phyloP scores from a whole-genome alignment of 345 rosid species.

The Syzygium grande region DNA sequence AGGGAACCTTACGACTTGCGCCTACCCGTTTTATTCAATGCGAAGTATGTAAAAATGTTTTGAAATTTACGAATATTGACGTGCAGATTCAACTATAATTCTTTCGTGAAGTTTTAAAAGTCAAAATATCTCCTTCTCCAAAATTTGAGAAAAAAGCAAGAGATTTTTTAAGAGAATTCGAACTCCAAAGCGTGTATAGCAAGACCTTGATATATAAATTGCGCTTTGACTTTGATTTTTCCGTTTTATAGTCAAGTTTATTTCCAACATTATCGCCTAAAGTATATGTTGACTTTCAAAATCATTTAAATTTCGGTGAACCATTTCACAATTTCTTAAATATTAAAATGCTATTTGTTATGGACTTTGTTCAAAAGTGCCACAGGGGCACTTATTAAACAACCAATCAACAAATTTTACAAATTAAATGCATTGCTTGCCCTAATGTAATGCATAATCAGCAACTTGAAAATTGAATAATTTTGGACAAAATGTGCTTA shows the following conservation, averaged over 20 bases:
- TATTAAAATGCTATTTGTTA: background rate
- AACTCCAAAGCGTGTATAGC: background rate
- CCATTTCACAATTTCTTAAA: background rate
- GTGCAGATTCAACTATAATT: background rate
- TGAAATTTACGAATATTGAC: background rate
- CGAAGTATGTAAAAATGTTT: background rate
- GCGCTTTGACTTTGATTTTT: background rate
- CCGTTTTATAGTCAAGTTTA: background rate
- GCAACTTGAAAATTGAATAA: background rate
- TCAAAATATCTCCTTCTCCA: background rate
- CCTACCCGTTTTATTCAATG: background rate
- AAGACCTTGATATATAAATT: background rate
- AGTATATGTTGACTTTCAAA: background rate
- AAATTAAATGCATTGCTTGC: too few relatives aligned
- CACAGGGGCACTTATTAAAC: background rate
- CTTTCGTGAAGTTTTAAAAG: background rate
- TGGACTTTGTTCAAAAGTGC: background rate
- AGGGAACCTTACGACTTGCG: background rate
- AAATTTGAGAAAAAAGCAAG: background rate
- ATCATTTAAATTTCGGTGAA: background rate
- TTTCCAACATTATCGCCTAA: background rate
- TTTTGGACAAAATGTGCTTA: background rate
- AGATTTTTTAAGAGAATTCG: background rate
- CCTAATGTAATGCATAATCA: background rate
- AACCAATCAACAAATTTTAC: background rate